A percentile compares a stretch with the other conserved stretches of the same genome.
Conservation (phyloP, 768 basidiomycete genomes). For the Lactarius pseudohatsudake region DNA sequence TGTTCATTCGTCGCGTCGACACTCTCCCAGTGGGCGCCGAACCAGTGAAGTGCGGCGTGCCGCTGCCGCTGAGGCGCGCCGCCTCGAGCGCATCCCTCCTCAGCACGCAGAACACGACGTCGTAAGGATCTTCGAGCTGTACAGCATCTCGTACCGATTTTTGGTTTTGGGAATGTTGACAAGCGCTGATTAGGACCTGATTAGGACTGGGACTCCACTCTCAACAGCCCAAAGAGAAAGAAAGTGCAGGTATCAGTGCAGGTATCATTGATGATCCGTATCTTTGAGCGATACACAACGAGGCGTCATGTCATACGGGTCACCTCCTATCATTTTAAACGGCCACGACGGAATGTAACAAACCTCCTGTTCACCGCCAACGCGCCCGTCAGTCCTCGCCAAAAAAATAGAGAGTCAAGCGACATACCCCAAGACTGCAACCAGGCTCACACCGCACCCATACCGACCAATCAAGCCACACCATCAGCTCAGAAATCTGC, state of each 20-base stretch:
- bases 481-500: slow-evolving; percentile 26
- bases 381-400: neutral
- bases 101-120: slow-evolving; percentile 92
- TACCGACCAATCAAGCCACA: slow-evolving; percentile 30
- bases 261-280: neutral
- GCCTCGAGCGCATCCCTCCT: slow-evolving; percentile 83
- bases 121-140: slow-evolving; percentile 47
- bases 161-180: no score
- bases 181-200: no score
- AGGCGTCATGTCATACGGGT: slow-evolving; percentile 25
- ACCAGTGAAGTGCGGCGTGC: slow-evolving; percentile 82
- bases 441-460: slow-evolving; percentile 27
- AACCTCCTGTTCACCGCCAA: slow-evolving; percentile 11
- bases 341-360: slow-evolving; percentile 31
- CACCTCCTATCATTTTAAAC: slow-evolving; percentile 5
- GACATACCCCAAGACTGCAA: slow-evolving; percentile 27
- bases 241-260: no score
- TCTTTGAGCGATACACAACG: slow-evolving; percentile 16
- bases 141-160: no score
- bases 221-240: no score
- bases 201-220: no score
- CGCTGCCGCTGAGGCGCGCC: slow-evolving; percentile 77
- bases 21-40: slow-evolving; percentile 66
- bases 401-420: neutral
- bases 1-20: slow-evolving; percentile 70